Percentiles rank a stretch among this genome's conserved stretches.
These are phyloP conservation scores for Myriosclerotinia scirpicola DNA, from an alignment of 2,329 filamentous ascomycete genomes.

Conservation along the genomic window DNA sequence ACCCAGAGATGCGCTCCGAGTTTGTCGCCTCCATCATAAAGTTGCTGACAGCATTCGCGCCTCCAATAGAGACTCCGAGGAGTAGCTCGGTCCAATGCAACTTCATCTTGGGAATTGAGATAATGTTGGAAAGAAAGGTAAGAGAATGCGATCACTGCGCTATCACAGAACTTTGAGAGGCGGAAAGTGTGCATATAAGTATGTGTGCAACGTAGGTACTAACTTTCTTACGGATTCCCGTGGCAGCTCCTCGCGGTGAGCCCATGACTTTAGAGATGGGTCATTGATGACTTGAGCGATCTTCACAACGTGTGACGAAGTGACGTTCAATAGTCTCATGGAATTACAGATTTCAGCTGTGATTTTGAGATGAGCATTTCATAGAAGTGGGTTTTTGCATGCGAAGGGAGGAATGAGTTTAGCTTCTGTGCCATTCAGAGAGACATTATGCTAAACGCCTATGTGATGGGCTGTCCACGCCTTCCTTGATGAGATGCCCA, in stretches of 20 bases:
- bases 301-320: neutral
- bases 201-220: neutral
- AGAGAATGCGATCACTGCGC: neutral
- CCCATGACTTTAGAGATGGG: neutral
- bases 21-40: conserved; percentile 10
- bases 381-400: neutral
- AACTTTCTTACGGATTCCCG: neutral
- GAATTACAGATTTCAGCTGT: neutral
- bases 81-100: neutral
- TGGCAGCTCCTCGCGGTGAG: neutral
- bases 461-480: neutral
- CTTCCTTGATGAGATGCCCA: neutral
- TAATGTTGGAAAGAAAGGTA: neutral
- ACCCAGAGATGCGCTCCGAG: conserved; percentile 9
- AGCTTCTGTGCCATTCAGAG: neutral
- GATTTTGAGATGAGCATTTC: neutral
- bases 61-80: conserved; percentile 7
- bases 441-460: neutral
- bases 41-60: conserved; percentile 1
- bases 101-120: neutral
- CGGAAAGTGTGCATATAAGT: neutral
- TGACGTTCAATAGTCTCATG: neutral
- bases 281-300: neutral
- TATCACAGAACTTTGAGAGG: neutral
- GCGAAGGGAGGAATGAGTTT: neutral